Conservation (phyloP, 257 asterid genomes). For the Scutellaria minor region DNA sequence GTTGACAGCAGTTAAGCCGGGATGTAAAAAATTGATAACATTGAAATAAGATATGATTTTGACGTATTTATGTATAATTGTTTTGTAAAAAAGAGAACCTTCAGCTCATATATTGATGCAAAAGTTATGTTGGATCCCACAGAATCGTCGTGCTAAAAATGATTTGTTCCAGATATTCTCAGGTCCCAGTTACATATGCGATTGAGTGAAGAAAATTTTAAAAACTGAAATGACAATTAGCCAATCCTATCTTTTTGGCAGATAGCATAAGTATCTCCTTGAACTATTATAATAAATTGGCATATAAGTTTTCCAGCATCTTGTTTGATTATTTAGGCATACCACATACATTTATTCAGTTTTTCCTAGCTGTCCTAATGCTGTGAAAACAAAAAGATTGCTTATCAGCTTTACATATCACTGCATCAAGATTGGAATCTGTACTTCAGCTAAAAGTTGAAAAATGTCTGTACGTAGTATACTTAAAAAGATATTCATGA, state of each 20-base stretch:
- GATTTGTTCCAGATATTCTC: neutral
- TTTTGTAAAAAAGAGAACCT: neutral
- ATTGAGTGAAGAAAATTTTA: neutral
- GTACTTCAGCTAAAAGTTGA: neutral
- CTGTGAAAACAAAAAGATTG: neutral
- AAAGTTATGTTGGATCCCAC: neutral
- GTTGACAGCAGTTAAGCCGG: neutral
- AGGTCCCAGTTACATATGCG: neutral
- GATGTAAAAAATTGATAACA: neutral
- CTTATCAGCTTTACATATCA: neutral
- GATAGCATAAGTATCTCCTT: neutral
- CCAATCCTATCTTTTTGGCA: neutral
- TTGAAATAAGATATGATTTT: neutral
- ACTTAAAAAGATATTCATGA: neutral
- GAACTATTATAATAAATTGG: neutral
- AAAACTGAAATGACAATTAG: neutral
- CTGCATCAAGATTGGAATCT: neutral
- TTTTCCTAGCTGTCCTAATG: neutral
- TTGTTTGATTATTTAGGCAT: neutral
- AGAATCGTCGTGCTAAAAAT: neutral
- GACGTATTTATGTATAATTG: neutral
- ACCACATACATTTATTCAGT: neutral
- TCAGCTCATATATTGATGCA: conserved; percentile 1
- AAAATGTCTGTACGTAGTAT: neutral
- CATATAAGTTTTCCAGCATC: neutral